These are phyloP conservation scores for Ganoderma lingzhi DNA, from an alignment of 1,284 basidiomycete genomes.

Conservation along the genomic window DNA sequence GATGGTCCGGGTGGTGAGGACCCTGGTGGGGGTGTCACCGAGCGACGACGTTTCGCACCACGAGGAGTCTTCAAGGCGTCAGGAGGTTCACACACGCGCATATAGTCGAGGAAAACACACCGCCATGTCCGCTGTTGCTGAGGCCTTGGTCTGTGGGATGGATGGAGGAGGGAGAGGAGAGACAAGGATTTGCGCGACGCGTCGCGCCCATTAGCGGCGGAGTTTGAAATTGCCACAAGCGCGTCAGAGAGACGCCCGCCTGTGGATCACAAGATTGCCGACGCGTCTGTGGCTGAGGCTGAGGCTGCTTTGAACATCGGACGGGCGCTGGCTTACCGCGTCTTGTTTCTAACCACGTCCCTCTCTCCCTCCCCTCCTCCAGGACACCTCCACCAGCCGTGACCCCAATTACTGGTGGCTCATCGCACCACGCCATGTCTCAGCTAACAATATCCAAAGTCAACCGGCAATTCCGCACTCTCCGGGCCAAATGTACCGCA, in stretches of 20 bases:
- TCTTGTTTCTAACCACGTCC: constrained; percentile 8
- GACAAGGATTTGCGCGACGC: constrained; percentile 32
- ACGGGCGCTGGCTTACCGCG: background rate
- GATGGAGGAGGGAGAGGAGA: constrained; percentile 13
- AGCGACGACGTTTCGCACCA: constrained; percentile 69
- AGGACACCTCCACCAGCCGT: background rate
- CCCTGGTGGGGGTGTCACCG: constrained; percentile 58
- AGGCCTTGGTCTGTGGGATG: background rate
- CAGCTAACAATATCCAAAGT: constrained; percentile 54
- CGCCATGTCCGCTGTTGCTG: constrained; percentile 16
- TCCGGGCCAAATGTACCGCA: constrained; percentile 58
- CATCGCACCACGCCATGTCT: constrained; percentile 12
- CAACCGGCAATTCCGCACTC: constrained; percentile 60
- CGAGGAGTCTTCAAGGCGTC: constrained; percentile 35
- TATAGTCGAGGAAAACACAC: constrained; percentile 3
- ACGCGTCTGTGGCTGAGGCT: constrained; percentile 24
- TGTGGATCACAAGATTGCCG: constrained; percentile 11
- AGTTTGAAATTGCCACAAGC: constrained; percentile 39
- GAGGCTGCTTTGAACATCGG: background rate
- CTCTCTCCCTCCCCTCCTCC: background rate
- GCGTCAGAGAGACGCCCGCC: constrained; percentile 30
- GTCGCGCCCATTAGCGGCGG: constrained; percentile 39
- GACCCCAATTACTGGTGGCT: background rate
- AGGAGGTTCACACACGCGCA: background rate
- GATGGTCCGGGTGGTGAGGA: constrained; percentile 61